phyloP scores from a whole-genome alignment of 2,329 filamentous ascomycete genomes.

The Paracoccidioides brasiliensis region DNA sequence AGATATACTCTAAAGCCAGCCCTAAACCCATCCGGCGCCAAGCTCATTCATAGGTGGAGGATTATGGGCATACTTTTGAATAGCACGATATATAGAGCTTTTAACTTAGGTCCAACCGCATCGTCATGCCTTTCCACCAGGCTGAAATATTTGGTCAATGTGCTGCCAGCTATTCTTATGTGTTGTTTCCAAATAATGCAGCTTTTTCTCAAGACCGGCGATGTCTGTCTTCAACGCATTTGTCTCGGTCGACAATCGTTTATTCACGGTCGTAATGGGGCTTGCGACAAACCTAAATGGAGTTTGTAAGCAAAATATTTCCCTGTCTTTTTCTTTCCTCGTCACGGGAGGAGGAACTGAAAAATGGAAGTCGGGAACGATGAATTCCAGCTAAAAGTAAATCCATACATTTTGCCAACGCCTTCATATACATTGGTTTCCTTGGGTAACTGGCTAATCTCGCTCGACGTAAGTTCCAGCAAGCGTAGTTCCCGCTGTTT shows the following conservation, averaged over 20 bases:
- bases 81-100: neutral
- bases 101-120: neutral
- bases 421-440: constrained; percentile 83
- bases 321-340: neutral
- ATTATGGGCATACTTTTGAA: neutral
- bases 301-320: neutral
- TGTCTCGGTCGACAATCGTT: constrained; percentile 62
- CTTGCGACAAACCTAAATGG: constrained; percentile 68
- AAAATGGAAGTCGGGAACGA: neutral
- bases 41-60: neutral
- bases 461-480: constrained; percentile 71
- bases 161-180: constrained; percentile 88
- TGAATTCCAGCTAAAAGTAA: neutral
- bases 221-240: constrained; percentile 66
- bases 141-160: constrained; percentile 72
- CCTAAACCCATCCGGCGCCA: neutral
- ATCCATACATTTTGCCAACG: constrained; percentile 81
- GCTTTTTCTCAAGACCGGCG: constrained; percentile 68
- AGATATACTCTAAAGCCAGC: neutral
- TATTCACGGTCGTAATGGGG: constrained; percentile 57
- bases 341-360: neutral
- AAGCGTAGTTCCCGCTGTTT: constrained; percentile 85
- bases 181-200: constrained; percentile 88
- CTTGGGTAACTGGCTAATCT: constrained; percentile 62
- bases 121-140: constrained; percentile 28